phyloP scores from a whole-genome alignment of 805 yeast species.

The Candida awuae region DNA sequence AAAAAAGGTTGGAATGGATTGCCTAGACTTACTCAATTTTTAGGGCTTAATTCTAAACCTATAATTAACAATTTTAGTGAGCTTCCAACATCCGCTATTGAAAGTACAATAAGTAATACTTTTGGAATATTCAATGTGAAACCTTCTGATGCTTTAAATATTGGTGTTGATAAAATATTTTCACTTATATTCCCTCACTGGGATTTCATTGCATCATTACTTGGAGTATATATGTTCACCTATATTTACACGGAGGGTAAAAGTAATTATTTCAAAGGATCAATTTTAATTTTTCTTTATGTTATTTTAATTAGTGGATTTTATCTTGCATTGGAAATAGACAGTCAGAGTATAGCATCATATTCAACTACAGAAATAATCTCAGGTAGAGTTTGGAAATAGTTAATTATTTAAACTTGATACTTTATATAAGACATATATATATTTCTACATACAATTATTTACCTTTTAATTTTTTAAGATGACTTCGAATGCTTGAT shows the following conservation, averaged over 20 bases:
- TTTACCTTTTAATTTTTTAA: conserved; percentile 8
- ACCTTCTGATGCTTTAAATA: background rate
- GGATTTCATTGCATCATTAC: conserved; percentile 82
- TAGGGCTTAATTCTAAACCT: conserved; percentile 4
- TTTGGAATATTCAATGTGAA: background rate
- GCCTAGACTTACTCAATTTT: conserved; percentile 9
- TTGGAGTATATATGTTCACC: conserved; percentile 82
- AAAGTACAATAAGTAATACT: background rate
- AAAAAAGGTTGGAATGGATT: conserved; percentile 6
- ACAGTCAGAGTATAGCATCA: conserved; percentile 14
- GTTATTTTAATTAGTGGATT: conserved; percentile 73
- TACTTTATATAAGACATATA: background rate
- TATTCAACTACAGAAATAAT: background rate
- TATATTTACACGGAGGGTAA: conserved; percentile 96
- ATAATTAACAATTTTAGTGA: background rate
- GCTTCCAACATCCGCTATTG: background rate
- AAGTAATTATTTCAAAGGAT: conserved; percentile 92
- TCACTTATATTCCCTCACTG: conserved; percentile 88
- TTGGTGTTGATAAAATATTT: conserved; percentile 38
- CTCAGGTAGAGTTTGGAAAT: conserved; percentile 6
- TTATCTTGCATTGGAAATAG: conserved; percentile 48
- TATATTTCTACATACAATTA: background rate
- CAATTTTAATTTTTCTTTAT: conserved; percentile 74
- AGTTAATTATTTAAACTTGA: background rate
- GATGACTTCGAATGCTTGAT: conserved; percentile 40